Base-by-base conservation (phyloP, 768 basidiomycete genomes). In the Naematelia aurantialba region DNA sequence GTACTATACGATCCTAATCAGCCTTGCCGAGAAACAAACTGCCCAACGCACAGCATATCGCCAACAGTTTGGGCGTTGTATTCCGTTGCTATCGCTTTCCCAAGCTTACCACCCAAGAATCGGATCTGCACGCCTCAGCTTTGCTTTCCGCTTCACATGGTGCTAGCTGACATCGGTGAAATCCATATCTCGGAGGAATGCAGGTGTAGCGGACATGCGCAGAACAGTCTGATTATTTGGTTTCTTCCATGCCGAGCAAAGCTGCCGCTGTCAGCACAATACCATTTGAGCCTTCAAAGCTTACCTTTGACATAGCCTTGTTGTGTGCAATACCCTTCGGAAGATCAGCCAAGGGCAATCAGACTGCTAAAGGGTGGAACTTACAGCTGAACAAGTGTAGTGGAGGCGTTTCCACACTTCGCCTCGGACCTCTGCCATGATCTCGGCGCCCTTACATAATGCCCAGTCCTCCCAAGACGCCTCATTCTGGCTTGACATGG, bases 241-340 rank as follows among this genome's bases (percentile, higher is more conserved):
- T 73, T 99, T 99, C 79, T 86, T 87, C 79, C 89, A 91, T 0
- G 90, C 94, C 5, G 92, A 91, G 34, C 85, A 84, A 17, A 99
- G 82, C 89, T 93, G 59, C 29, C 55, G 24, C 58, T n/a, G 56
- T 49, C 26, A 62, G 50, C 54, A 45, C n/a, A n/a, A n/a, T n/a
- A n/a, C n/a, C n/a, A n/a, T n/a, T n/a, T 45, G 1, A 22, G 44
- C 42, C 1, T n/a, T 2, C 21, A 27, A 27, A 30, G 30, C 70
- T 50, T 55, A 89, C 91, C 83, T 99, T 99, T 0, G 96, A 89
- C 24, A 98, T 81, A 67, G 93, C 93, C 75, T 97, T 96, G 72
- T 94, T 97, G 70, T 91, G 82, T 13, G 90, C 85, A 57, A 97
- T 86, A 1, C 92, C 92, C 90, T 92, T n/a, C n/a, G n/a, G n/a